phyloP scores from a whole-genome alignment of 2,329 filamentous ascomycete species.

The Microcera coccophila region DNA sequence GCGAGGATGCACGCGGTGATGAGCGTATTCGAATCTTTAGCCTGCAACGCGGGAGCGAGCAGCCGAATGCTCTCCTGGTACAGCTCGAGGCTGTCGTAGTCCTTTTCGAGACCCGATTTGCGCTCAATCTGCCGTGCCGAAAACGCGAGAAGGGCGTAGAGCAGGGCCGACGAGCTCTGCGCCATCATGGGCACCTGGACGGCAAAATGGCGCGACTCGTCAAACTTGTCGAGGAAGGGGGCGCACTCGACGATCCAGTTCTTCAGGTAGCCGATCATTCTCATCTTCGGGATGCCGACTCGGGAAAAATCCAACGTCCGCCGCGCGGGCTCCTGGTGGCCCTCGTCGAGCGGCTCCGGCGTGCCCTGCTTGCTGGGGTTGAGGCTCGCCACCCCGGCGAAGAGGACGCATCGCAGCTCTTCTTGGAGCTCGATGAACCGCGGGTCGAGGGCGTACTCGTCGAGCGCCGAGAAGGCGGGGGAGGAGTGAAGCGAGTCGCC shows the following conservation, averaged over 20 bases:
- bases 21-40: too few species aligned
- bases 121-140: constrained; percentile 53
- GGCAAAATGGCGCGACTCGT: constrained; percentile 50
- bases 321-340: not conserved
- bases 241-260: not conserved
- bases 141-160: constrained; percentile 51
- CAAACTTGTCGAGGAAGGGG: constrained; percentile 60
- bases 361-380: not conserved
- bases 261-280: not conserved
- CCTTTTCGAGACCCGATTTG: constrained; percentile 39
- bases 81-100: constrained; percentile 50
- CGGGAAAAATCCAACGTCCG: not conserved
- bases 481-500: not conserved
- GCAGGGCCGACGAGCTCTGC: constrained; percentile 42
- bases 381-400: not conserved
- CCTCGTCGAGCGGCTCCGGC: not conserved
- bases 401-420: constrained; percentile 35
- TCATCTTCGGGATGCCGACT: not conserved
- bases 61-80: constrained; percentile 53
- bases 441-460: constrained; percentile 38
- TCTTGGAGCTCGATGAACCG: constrained; percentile 39
- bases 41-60: constrained; percentile 33
- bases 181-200: constrained; percentile 49
- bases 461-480: constrained; percentile 11
- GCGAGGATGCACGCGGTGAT: too few species aligned